Conservation (phyloP, 2,329 filamentous ascomycete species). For the Aspergillus sp. region DNA sequence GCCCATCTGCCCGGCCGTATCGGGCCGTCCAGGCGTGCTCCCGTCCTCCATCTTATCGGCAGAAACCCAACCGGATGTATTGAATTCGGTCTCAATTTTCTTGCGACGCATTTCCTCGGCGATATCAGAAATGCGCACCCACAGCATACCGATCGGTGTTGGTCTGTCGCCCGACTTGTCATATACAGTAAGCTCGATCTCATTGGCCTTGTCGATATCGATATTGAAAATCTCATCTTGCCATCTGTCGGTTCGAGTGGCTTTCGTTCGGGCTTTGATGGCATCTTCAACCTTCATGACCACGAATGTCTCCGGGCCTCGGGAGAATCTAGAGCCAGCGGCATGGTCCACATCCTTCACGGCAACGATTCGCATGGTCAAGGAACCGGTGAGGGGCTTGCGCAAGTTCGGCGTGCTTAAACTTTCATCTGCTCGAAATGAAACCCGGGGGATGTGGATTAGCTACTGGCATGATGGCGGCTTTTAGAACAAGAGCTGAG, state of each 20-base stretch:
- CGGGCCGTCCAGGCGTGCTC: constrained; percentile 48
- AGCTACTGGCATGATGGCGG: constrained; percentile 20
- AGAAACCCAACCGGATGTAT: constrained; percentile 92
- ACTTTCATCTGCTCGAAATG: constrained; percentile 71
- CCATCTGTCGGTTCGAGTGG: constrained; percentile 86
- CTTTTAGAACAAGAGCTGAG: background rate
- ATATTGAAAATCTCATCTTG: constrained; percentile 87
- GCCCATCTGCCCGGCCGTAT: constrained; percentile 53
- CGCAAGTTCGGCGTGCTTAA: constrained; percentile 92
- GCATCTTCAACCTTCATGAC: constrained; percentile 96
- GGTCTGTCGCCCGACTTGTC: constrained; percentile 90
- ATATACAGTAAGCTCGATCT: constrained; percentile 96
- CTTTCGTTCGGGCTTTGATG: constrained; percentile 82
- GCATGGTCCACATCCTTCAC: constrained; percentile 96
- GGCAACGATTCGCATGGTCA: constrained; percentile 80
- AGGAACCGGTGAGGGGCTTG: constrained; percentile 90
- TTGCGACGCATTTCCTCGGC: constrained; percentile 96
- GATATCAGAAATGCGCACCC: constrained; percentile 95
- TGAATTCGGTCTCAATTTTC: constrained; percentile 94
- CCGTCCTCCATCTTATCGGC: constrained; percentile 86
- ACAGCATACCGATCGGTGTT: constrained; percentile 89
- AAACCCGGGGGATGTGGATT: constrained; percentile 18
- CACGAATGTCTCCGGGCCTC: constrained; percentile 92
- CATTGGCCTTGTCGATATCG: constrained; percentile 96
- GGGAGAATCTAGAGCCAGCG: constrained; percentile 75